Evolutionary conservation across 495 filamentous ascomycete species (phyloP), one percentile per base, ranked within the genome.

Genomic region (Articulospora tetracladia): DNA sequence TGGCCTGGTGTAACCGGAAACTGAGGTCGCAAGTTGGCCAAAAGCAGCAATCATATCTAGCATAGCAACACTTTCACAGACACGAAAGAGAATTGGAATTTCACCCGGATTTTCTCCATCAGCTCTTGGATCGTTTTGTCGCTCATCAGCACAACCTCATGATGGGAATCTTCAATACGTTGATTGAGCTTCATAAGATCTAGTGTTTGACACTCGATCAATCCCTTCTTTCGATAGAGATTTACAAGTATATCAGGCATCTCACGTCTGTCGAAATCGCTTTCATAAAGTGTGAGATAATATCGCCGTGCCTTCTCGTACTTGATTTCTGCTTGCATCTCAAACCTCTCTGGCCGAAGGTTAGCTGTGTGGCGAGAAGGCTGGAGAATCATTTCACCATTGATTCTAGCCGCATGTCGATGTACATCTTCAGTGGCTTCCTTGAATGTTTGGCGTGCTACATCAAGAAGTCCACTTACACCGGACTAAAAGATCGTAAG

Each of bases 31-130:
- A 6, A 93, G 70, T 15, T 96, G 86, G 6, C 86, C 86, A 71
- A 96, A 97, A 8, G 89, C 81, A 25, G 84, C 76, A n/a, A 95
- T 75, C 90, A 98, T 95, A 69, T 98, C 94, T 4, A 98, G 79
- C 71, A 91, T 82, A n/a, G 90, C 91, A 60, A 97, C 86, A 20
- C 84, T 86, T 66, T 97, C 92, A 64, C 90, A 92, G 54, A 91
- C 79, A 57, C 82, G 84, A 72, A 93, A 95, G 0, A 97, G 75
- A 2, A 74, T 71, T 0, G 86, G 84, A 22, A 92, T 83, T 56
- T 92, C 82, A 3, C 75, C 72, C 88, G 79, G 25, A 96, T 76
- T 13, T 85, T 75, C 19, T 82, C 76, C 23, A 92, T 82, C 8
- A 98, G 78, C 41, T 84, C 73, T 58, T 89, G 81, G 25, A 97